Evolutionary conservation across 176 grass and related monocot species (phyloP).

Genomic region (Avena sativa): DNA sequence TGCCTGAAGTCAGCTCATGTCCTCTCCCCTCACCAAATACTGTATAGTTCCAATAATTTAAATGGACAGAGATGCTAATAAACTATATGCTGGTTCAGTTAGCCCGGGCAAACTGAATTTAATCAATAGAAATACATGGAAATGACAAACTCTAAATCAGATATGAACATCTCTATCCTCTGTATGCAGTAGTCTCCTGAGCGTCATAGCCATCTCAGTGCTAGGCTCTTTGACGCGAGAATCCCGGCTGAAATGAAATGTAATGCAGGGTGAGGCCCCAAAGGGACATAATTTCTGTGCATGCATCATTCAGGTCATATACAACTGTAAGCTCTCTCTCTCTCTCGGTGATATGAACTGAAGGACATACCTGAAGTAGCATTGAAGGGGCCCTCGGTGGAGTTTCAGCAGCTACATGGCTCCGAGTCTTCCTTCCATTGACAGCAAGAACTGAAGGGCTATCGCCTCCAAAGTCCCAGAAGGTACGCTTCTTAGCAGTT

Average conservation of each 20-base stretch:
- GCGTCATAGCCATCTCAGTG: conserved; percentile 44
- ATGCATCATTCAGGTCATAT: conserved; percentile 35
- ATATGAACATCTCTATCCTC: conserved; percentile 38
- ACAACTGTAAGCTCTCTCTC: not conserved
- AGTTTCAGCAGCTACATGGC: conserved; percentile 69
- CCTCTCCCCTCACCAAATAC: conserved; percentile 26
- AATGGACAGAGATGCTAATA: conserved; percentile 27
- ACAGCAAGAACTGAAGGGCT: conserved; percentile 78
- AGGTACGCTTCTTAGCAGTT: conserved; percentile 85
- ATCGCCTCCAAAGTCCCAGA: conserved; percentile 85
- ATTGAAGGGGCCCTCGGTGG: conserved; percentile 47
- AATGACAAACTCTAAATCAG: conserved; percentile 30
- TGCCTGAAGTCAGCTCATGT: conserved; percentile 19
- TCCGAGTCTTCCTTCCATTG: conserved; percentile 86
- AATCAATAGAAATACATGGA: conserved; percentile 31
- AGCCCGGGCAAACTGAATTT: conserved; percentile 40
- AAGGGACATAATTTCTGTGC: conserved; percentile 50
- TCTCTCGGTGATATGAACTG: conserved; percentile 6
- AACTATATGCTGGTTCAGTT: conserved; percentile 25
- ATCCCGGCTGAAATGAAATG: conserved; percentile 79
- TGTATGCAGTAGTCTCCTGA: conserved; percentile 10
- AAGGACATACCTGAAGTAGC: conserved; percentile 67
- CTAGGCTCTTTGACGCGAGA: conserved; percentile 56
- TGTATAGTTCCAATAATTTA: conserved; percentile 36
- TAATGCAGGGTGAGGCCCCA: conserved; percentile 56